phyloP scores from a whole-genome alignment of 371 early-diverging fungal genomes.

The Umbelopsis sp. region DNA sequence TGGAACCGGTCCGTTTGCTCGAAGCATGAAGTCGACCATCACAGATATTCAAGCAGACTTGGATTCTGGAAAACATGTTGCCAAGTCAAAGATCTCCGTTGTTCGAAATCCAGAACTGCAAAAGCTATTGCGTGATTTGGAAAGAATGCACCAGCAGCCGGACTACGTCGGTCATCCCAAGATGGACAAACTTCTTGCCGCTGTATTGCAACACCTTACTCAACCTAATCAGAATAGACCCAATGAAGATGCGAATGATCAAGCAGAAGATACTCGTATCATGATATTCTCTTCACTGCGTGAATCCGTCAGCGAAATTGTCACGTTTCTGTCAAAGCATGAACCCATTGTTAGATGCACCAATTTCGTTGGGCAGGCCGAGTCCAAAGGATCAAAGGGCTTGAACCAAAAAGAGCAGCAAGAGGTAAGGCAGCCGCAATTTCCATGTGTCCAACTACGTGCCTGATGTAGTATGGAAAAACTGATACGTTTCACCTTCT shows the following conservation, averaged over 20 bases:
- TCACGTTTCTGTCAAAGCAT: constrained; percentile 60
- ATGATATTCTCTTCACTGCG: constrained; percentile 92
- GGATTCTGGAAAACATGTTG: constrained; percentile 29
- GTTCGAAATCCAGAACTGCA: constrained; percentile 26
- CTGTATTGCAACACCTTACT: constrained; percentile 73
- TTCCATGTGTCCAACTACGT: not conserved
- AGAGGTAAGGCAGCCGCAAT: constrained; percentile 44
- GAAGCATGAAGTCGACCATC: constrained; percentile 38
- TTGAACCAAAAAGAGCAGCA: constrained; percentile 87
- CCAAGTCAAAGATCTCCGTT: constrained; percentile 25
- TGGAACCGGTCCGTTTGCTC: constrained; percentile 67
- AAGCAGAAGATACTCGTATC: constrained; percentile 58
- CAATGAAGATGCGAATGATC: constrained; percentile 7
- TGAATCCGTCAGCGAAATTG: constrained; percentile 88
- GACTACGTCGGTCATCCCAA: constrained; percentile 85
- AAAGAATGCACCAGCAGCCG: constrained; percentile 35
- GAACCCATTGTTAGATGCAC: constrained; percentile 71
- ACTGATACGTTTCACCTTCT: not conserved
- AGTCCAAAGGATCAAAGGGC: constrained; percentile 68
- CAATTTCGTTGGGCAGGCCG: constrained; percentile 86
- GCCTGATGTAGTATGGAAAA: not conserved
- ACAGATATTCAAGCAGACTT: constrained; percentile 26
- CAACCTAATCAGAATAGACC: constrained; percentile 23
- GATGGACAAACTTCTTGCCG: constrained; percentile 63
- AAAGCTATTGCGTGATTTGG: constrained; percentile 22